These are phyloP conservation scores for Sporobolomyces phaffii DNA, from an alignment of 768 basidiomycete species.

Conservation along the genomic window DNA sequence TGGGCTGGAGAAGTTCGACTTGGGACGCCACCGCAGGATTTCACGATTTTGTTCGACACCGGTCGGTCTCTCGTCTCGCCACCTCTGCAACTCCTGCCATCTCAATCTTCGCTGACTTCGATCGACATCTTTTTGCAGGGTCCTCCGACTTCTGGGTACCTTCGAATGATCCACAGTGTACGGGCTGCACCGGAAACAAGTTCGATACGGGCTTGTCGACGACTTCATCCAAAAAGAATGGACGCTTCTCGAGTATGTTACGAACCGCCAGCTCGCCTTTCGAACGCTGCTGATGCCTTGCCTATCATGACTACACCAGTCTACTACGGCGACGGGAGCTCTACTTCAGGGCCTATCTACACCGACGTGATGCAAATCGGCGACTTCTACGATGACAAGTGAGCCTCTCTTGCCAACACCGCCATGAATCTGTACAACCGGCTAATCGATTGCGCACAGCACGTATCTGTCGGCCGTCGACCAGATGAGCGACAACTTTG, in stretches of 20 bases:
- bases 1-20: conserved; percentile 15
- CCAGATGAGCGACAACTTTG: conserved; percentile 26
- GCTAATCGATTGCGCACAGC: background rate
- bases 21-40: conserved; percentile 14
- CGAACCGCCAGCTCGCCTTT: background rate
- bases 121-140: background rate
- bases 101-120: no score
- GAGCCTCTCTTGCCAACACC: background rate
- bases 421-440: background rate
- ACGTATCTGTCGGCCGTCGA: conserved; percentile 15
- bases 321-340: conserved; percentile 20
- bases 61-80: background rate
- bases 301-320: background rate
- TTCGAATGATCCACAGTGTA: conserved; percentile 17
- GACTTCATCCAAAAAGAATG: conserved; percentile 14
- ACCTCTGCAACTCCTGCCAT: background rate
- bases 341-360: conserved; percentile 20
- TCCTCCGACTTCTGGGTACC: conserved; percentile 27
- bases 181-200: conserved; percentile 17
- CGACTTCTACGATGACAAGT: conserved; percentile 18
- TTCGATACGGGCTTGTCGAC: conserved; percentile 18
- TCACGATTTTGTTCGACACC: conserved; percentile 22
- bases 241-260: conserved; percentile 18
- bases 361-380: conserved; percentile 18
- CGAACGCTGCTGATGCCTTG: background rate